These are phyloP conservation scores for Arabis hirsuta DNA, from an alignment of 345 rosid species.

Conservation along the genomic window DNA sequence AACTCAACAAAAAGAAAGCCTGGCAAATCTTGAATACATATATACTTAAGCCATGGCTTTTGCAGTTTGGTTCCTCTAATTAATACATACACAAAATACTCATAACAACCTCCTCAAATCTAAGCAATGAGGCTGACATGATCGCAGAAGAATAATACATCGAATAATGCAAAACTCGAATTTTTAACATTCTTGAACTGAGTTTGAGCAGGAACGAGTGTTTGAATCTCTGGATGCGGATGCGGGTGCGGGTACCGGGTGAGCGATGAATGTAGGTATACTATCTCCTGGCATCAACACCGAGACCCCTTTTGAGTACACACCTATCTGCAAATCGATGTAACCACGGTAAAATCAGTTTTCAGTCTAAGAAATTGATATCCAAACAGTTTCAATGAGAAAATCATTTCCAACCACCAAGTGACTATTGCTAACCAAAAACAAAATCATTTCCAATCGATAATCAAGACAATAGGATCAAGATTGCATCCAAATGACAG, in stretches of 20 bases:
- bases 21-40: neutral
- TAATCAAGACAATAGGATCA: neutral
- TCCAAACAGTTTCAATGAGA: neutral
- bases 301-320: constrained; percentile 74
- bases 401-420: neutral
- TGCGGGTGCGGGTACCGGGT: constrained; percentile 56
- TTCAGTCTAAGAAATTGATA: neutral
- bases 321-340: constrained; percentile 58
- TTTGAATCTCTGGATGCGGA: constrained; percentile 14
- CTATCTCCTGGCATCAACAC: constrained; percentile 86
- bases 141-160: neutral
- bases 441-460: neutral
- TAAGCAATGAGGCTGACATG: neutral
- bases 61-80: neutral
- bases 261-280: constrained; percentile 72
- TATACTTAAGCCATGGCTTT: constrained; percentile 14
- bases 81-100: neutral
- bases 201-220: constrained; percentile 31
- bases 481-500: no score
- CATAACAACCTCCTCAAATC: neutral
- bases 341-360: neutral
- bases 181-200: constrained; percentile 34
- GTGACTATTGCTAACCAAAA: constrained; percentile 23
- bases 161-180: neutral
- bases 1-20: neutral